Evolutionary conservation across 495 filamentous ascomycete genomes (phyloP).

Genomic region (Penicillium canariense): DNA sequence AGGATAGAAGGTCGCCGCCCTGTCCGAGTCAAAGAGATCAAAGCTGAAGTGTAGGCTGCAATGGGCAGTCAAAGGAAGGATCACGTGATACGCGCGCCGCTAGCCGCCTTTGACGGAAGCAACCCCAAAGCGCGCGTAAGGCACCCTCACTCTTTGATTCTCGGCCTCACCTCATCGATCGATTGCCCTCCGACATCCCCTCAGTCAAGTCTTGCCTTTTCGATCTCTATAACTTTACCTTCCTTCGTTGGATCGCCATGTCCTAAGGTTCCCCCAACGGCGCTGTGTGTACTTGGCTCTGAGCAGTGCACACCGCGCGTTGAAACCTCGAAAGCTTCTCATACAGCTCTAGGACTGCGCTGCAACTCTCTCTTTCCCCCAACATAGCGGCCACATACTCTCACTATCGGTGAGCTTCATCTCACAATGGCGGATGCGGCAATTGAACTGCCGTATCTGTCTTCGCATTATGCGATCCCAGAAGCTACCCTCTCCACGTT

Average conservation of each 20-base stretch:
- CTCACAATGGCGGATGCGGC: constrained; percentile 70
- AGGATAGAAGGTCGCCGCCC: neutral
- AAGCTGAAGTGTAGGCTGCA: neutral
- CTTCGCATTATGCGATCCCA: constrained; percentile 70
- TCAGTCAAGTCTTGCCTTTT: constrained; percentile 6
- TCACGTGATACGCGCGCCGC: constrained; percentile 17
- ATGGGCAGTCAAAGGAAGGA: neutral
- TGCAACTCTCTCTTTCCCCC: constrained; percentile 1
- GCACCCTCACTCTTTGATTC: constrained; percentile 18
- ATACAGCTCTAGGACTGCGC: constrained; percentile 13
- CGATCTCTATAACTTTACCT: neutral
- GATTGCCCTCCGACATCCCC: constrained; percentile 7
- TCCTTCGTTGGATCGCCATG: constrained; percentile 21
- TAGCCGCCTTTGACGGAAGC: constrained; percentile 18
- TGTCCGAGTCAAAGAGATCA: constrained; percentile 6
- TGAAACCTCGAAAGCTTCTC: constrained; percentile 2
- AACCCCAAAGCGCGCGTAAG: constrained; percentile 20
- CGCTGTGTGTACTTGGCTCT: constrained; percentile 23
- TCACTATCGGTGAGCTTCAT: constrained; percentile 15
- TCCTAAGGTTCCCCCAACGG: constrained; percentile 11
- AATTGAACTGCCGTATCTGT: constrained; percentile 72
- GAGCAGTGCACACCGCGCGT: constrained; percentile 23
- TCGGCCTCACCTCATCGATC: constrained; percentile 7
- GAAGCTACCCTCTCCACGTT: constrained; percentile 63
- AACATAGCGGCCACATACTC: constrained; percentile 10